Conservation (phyloP, 129 eudicot species). For the Lonicera japonica region DNA sequence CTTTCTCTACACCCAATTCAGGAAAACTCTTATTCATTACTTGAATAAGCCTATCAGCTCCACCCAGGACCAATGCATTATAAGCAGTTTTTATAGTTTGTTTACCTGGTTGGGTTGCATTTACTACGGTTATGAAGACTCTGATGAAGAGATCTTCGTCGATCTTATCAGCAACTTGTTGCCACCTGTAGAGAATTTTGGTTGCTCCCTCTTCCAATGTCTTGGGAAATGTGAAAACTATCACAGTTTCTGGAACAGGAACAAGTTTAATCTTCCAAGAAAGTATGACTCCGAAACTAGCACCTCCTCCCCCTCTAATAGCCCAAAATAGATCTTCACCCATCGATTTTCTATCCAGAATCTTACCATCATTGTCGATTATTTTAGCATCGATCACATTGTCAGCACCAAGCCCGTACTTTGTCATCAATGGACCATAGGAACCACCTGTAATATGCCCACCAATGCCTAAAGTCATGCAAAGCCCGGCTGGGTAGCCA, state of each 20-base stretch:
- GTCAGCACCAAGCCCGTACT: conserved; percentile 68
- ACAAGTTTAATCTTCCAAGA: conserved; percentile 71
- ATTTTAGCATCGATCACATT: conserved; percentile 62
- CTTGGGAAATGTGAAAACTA: conserved; percentile 43
- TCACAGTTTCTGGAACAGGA: conserved; percentile 54
- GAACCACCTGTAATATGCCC: conserved; percentile 85
- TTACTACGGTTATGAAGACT: conserved; percentile 25
- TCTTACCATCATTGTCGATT: conserved; percentile 41
- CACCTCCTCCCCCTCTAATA: conserved; percentile 72
- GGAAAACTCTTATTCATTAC: conserved; percentile 45
- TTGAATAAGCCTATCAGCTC: conserved; percentile 26
- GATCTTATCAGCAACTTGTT: conserved; percentile 37
- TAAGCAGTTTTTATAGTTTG: conserved; percentile 36
- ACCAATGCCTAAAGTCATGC: conserved; percentile 71
- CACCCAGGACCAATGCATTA: conserved; percentile 65
- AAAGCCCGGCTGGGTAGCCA: conserved; percentile 64
- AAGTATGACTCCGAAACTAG: conserved; percentile 56
- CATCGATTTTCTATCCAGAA: conserved; percentile 58
- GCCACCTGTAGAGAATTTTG: conserved; percentile 52
- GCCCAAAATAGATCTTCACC: conserved; percentile 91
- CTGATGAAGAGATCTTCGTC: conserved; percentile 48
- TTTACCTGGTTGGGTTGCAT: conserved; percentile 21
- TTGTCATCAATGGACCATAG: conserved; percentile 73
- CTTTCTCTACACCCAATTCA: conserved; percentile 45
- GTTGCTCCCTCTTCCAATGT: conserved; percentile 47